Evolutionary conservation across 352 stramenopile species (phyloP).

Genomic region (Bremia lactucae): DNA sequence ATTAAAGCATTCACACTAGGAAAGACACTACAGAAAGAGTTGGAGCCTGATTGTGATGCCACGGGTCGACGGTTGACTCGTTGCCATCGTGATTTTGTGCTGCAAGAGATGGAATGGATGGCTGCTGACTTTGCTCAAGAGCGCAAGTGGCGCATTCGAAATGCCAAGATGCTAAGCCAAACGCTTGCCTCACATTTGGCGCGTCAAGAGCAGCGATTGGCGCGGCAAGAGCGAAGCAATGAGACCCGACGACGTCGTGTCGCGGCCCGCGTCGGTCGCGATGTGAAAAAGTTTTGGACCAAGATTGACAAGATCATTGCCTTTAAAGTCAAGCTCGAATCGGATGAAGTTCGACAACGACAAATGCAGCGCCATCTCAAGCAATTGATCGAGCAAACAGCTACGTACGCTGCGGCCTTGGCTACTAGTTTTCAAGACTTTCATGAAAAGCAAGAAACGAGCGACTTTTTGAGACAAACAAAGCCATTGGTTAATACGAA

Average conservation of each 20-base stretch:
- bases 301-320: constrained; percentile 98
- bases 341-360: constrained; percentile 69
- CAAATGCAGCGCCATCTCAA: constrained; percentile 96
- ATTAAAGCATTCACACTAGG: constrained; percentile 42
- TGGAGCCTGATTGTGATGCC: constrained; percentile 30
- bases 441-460: no score
- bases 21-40: constrained; percentile 19
- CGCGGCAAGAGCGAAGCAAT: constrained; percentile 25
- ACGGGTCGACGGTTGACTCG: constrained; percentile 29
- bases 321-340: constrained; percentile 93
- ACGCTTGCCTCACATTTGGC: constrained; percentile 32
- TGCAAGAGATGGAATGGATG: constrained; percentile 90
- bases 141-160: constrained; percentile 72
- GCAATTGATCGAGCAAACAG: constrained; percentile 93
- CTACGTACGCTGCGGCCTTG: constrained; percentile 89
- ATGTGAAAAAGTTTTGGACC: constrained; percentile 91
- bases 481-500: no score
- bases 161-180: constrained; percentile 59
- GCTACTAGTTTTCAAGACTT: constrained; percentile 51
- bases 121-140: constrained; percentile 88
- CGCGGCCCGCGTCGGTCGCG: constrained; percentile 69
- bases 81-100: constrained; percentile 57
- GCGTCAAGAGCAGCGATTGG: constrained; percentile 9
- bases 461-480: no score
- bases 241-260: constrained; percentile 36